Percentiles rank a stretch among this genome's conserved stretches.
Evolutionary conservation across 2,329 filamentous ascomycete genomes (phyloP).

Genomic region (Neonectria neomacrospora): DNA sequence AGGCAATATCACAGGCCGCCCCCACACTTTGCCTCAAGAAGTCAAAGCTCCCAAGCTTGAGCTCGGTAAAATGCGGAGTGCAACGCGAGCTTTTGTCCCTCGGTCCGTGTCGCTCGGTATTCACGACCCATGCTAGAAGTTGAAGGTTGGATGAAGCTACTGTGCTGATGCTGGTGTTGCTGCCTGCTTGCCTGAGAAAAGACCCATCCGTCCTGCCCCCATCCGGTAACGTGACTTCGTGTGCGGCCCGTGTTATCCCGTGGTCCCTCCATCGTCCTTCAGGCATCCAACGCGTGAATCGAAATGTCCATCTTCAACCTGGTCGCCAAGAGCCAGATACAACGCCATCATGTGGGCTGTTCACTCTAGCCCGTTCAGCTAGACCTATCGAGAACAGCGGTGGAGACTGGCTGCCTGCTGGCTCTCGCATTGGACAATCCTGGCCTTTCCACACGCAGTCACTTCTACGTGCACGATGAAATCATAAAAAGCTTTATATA

Average conservation of each 20-base stretch:
- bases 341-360: background rate
- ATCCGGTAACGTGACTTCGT: conserved; percentile 27
- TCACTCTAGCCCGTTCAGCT: background rate
- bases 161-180: background rate
- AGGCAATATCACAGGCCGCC: no score
- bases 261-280: background rate
- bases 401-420: background rate
- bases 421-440: conserved; percentile 1
- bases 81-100: background rate
- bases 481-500: background rate
- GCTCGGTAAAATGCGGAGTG: background rate
- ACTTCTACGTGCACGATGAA: background rate
- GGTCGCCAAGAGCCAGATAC: background rate
- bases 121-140: background rate
- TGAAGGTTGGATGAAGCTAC: background rate
- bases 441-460: background rate
- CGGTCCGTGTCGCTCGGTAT: background rate
- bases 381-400: background rate
- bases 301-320: no score
- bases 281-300: background rate
- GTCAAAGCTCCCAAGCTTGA: background rate
- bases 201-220: background rate
- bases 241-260: conserved; percentile 18
- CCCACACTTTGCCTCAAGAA: background rate
- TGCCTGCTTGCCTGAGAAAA: background rate